phyloP scores from a whole-genome alignment of 371 early-diverging fungal species.

The Homolaphlyctis polyrhiza region DNA sequence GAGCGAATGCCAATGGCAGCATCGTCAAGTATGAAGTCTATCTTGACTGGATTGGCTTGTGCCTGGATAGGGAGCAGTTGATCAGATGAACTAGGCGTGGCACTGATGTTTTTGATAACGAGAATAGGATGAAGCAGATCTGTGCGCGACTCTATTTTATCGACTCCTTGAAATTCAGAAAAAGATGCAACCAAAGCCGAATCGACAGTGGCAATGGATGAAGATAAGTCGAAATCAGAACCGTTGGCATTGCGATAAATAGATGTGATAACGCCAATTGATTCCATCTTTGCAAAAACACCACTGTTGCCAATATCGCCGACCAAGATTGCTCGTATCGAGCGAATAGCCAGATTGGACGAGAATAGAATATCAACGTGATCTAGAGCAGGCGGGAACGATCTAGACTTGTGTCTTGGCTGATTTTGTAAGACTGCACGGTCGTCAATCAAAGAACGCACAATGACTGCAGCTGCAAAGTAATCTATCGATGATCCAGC shows the following conservation, averaged over 20 bases:
- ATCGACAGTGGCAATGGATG: too few species aligned
- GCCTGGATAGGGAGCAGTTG: too few species aligned
- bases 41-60: too few species aligned
- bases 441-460: not conserved
- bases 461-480: not conserved
- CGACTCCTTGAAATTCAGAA: not conserved
- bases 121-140: not conserved
- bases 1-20: too few species aligned
- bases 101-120: not conserved
- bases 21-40: too few species aligned
- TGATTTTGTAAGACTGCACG: not conserved
- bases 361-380: not conserved
- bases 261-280: too few species aligned
- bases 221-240: too few species aligned
- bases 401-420: not conserved
- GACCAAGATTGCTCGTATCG: conserved; percentile 10
- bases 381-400: not conserved
- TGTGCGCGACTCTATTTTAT: not conserved
- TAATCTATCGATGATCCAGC: not conserved
- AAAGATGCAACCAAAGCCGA: too few species aligned
- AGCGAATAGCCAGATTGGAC: conserved; percentile 3
- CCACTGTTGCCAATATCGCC: too few species aligned
- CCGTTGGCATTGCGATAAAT: too few species aligned
- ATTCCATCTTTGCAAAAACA: too few species aligned
- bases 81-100: too few species aligned